phyloP scores from a whole-genome alignment of 495 filamentous ascomycete species.

The Hyaloscypha variabilis region DNA sequence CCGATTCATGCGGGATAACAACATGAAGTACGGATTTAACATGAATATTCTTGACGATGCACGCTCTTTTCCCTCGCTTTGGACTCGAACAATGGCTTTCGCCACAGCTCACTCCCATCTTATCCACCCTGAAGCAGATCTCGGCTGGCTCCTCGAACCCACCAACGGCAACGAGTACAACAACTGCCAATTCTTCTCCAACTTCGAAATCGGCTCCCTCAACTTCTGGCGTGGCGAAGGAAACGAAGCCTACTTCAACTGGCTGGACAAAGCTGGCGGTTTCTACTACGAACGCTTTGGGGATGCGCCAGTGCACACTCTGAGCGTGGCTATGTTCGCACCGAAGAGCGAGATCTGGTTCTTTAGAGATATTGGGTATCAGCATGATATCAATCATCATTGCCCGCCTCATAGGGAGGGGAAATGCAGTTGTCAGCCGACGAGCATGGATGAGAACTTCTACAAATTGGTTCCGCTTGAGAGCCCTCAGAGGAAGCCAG shows the following conservation, averaged over 20 bases:
- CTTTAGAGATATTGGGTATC: constrained; percentile 57
- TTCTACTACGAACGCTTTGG: constrained; percentile 68
- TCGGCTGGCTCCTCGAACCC: constrained; percentile 49
- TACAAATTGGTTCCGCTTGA: constrained; percentile 53
- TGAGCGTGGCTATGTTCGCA: constrained; percentile 52
- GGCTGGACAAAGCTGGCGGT: constrained; percentile 58
- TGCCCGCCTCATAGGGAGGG: constrained; percentile 34
- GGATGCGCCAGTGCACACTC: constrained; percentile 65
- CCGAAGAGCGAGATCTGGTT: constrained; percentile 49
- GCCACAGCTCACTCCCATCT: constrained; percentile 47
- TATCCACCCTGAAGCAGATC: constrained; percentile 51
- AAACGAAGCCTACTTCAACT: constrained; percentile 59
- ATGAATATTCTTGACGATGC: constrained; percentile 58
- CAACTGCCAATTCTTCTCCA: constrained; percentile 60
- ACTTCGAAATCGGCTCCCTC: constrained; percentile 66
- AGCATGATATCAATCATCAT: constrained; percentile 53
- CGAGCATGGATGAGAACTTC: constrained; percentile 52
- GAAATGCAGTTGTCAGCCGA: constrained; percentile 47
- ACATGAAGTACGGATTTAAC: constrained; percentile 69
- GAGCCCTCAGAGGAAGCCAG: constrained; percentile 52
- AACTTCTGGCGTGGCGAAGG: constrained; percentile 59
- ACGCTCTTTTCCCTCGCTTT: constrained; percentile 51
- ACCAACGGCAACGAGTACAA: constrained; percentile 37
- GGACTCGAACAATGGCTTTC: constrained; percentile 48
- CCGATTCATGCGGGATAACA: constrained; percentile 72